phyloP scores from a whole-genome alignment of 2,329 filamentous ascomycete genomes.

The Fusarium decemcellulare region DNA sequence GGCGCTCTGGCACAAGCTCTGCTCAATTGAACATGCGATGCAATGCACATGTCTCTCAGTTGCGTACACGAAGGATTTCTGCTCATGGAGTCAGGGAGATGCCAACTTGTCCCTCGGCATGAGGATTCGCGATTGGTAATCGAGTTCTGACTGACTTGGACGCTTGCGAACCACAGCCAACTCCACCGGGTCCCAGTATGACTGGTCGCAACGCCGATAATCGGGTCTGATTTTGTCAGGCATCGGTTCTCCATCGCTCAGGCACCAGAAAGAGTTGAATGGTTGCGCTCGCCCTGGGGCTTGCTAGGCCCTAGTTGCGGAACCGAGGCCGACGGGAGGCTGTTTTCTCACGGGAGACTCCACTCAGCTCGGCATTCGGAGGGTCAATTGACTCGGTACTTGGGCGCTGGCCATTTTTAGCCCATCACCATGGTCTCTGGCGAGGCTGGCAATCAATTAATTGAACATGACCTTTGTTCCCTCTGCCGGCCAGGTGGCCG shows the following conservation, averaged over 20 bases:
- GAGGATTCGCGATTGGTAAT: slow-evolving; percentile 9
- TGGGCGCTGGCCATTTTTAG: neutral
- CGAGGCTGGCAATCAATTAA: neutral
- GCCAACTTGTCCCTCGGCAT: slow-evolving; percentile 23
- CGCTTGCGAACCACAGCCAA: neutral
- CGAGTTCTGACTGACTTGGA: slow-evolving; percentile 3
- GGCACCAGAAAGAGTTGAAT: slow-evolving; percentile 27
- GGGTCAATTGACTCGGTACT: slow-evolving; percentile 12
- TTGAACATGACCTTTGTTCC: neutral
- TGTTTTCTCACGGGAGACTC: slow-evolving; percentile 10
- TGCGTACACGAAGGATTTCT: slow-evolving; percentile 20
- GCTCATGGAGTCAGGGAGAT: slow-evolving; percentile 17
- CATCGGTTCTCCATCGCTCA: slow-evolving; percentile 16
- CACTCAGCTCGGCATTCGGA: slow-evolving; percentile 17
- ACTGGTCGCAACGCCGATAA: slow-evolving; percentile 20
- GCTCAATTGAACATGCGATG: slow-evolving; percentile 1
- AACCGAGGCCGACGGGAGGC: slow-evolving; percentile 13
- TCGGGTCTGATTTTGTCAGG: slow-evolving; percentile 28
- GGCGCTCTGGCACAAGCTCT: neutral
- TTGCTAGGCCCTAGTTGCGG: slow-evolving; percentile 11
- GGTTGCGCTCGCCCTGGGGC: slow-evolving; percentile 22
- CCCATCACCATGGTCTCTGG: neutral
- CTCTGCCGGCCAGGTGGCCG: slow-evolving; percentile 11
- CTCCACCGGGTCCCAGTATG: slow-evolving; percentile 14
- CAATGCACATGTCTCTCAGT: slow-evolving; percentile 23